Evolutionary conservation across 2,329 filamentous ascomycete genomes (phyloP).

Genomic region (Parascedosporium putredinis): DNA sequence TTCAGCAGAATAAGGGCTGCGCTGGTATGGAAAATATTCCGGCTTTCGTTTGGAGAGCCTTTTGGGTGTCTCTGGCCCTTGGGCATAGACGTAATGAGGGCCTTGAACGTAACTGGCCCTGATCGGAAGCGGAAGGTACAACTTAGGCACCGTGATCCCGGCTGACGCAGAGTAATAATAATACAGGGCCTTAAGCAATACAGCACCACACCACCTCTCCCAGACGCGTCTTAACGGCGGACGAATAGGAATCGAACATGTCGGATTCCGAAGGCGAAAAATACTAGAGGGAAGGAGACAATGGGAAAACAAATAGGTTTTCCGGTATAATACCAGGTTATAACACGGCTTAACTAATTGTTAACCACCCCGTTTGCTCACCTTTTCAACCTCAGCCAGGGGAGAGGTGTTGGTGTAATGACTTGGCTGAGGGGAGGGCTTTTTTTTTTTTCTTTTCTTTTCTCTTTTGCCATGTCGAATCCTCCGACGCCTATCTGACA

Average conservation of each 20-base stretch:
- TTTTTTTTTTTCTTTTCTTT: too few relatives aligned
- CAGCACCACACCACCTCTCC: not conserved
- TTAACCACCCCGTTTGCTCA: not conserved
- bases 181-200: slow-evolving; percentile 1
- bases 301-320: too few relatives aligned
- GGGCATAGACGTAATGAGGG: too few relatives aligned
- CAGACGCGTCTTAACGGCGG: not conserved
- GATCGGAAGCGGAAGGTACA: too few relatives aligned
- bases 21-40: too few relatives aligned
- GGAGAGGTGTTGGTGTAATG: not conserved
- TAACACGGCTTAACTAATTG: not conserved
- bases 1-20: too few relatives aligned
- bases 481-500: too few relatives aligned
- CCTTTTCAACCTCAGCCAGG: not conserved
- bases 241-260: not conserved
- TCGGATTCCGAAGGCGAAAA: not conserved
- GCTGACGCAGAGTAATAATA: not conserved
- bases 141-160: not conserved
- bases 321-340: slow-evolving; percentile 1
- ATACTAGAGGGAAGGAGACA: not conserved
- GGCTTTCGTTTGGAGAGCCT: too few relatives aligned
- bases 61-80: too few relatives aligned
- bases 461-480: too few relatives aligned
- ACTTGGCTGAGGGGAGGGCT: too few relatives aligned
- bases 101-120: too few relatives aligned